Base-by-base conservation (phyloP, 2,329 filamentous ascomycete species). In the Monilinia fructigena region DNA sequence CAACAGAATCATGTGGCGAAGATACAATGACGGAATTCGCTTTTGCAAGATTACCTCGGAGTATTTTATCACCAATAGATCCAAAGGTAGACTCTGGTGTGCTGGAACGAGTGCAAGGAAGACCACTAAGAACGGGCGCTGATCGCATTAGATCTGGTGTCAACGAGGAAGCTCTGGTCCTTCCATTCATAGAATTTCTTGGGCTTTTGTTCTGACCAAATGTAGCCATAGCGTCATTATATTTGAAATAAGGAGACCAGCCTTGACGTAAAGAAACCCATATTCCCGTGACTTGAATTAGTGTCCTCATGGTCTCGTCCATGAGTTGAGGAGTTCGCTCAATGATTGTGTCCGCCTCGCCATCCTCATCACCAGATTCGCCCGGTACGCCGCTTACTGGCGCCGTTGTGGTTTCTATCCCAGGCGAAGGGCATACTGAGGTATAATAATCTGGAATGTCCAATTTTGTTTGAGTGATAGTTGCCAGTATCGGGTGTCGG, bases 401-500 rank as follows among this genome's bases (percentile, higher is more conserved):
- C 23, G 74, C 69, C 5, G 70, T 68, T 35, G 72, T 72, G 12
- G 83, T 82, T 67, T 81, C 80, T 48, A 78, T 80, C n/a, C 79
- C 78, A 42, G 80, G 78, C 0, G 83, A 82, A 8, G 80, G 76
- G 0, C 84, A 82, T 38, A 87, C 79, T 0, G 84, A 82, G 5
- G 81, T 85, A 75, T 92, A 93, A 3, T 81, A 82, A 70, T 93
- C 88, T 68, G 87, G 85, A 58, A 94, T 84, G 60, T 91, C 87
- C 40, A 94, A 83, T 16, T 82, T 85, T 5, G 82, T 81, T 16
- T 82, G 82, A 4, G 85, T 88, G 55, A 94, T 80, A 2, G 83
- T 86, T 0, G 89, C 91, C 78, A 93, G 84, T 73, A 93, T 85
- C 5, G 91, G 90, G 74, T 94, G 91, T 16, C 88, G 85, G 45